phyloP scores from a whole-genome alignment of 306 rosid species.

The Vicia faba region DNA sequence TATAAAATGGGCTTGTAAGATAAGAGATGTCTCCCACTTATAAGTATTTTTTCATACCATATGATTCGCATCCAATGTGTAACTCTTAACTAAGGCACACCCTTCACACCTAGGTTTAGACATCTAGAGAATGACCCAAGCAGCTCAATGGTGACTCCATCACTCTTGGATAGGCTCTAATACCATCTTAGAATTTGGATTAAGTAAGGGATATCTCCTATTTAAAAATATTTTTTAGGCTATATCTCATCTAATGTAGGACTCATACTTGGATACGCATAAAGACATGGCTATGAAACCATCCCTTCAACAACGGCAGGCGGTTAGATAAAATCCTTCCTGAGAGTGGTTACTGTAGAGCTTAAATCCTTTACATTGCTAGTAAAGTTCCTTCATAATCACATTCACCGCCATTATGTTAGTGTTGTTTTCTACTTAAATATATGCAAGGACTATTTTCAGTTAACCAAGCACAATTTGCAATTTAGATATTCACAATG shows the following conservation, averaged over 20 bases:
- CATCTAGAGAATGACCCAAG: neutral
- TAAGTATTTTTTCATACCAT: no score
- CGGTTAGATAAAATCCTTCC: neutral
- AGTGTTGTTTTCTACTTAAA: neutral
- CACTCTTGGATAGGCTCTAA: neutral
- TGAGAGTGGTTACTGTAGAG: neutral
- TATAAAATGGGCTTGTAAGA: no score
- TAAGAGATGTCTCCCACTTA: no score
- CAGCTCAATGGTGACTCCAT: no score
- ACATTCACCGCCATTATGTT: neutral
- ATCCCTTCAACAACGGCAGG: neutral
- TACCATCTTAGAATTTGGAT: neutral
- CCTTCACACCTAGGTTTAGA: neutral
- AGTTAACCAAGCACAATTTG: conserved; percentile 14
- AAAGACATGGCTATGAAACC: neutral
- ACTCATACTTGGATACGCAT: neutral
- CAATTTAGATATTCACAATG: conserved; percentile 1
- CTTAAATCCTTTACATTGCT: neutral
- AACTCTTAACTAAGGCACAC: neutral
- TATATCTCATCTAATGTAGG: neutral
- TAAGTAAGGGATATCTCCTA: neutral
- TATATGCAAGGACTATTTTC: conserved; percentile 1
- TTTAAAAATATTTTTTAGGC: neutral
- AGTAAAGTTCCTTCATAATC: neutral
- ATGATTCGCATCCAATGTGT: no score